phyloP scores from a whole-genome alignment of 2,329 filamentous ascomycete genomes.

The Fusarium sp. region DNA sequence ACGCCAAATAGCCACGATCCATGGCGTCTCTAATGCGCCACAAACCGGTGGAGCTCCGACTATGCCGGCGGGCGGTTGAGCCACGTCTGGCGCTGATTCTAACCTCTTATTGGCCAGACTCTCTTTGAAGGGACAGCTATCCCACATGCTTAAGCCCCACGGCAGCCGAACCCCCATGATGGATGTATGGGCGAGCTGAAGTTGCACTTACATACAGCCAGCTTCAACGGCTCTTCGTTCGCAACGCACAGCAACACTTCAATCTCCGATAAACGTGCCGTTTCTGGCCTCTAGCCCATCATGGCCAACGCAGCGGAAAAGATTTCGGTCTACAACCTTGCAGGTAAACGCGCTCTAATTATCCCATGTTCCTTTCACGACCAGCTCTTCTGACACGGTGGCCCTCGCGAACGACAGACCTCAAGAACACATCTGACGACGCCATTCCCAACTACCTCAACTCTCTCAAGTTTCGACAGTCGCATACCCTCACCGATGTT shows the following conservation, averaged over 20 bases:
- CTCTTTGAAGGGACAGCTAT: constrained; percentile 39
- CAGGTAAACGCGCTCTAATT: constrained; percentile 58
- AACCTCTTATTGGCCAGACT: constrained; percentile 9
- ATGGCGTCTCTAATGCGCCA: constrained; percentile 22
- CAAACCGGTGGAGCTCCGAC: constrained; percentile 20
- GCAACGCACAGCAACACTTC: constrained; percentile 9
- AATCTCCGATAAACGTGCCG: background rate
- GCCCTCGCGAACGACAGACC: constrained; percentile 67
- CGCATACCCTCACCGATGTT: constrained; percentile 83
- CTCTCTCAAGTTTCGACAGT: constrained; percentile 85
- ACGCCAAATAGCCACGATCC: constrained; percentile 38
- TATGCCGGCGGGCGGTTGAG: constrained; percentile 4
- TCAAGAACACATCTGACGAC: constrained; percentile 97
- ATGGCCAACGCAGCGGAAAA: constrained; percentile 59
- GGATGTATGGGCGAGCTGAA: constrained; percentile 4
- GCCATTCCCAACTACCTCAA: constrained; percentile 94
- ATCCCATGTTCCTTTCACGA: background rate
- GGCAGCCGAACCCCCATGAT: constrained; percentile 22
- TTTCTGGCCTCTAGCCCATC: constrained; percentile 9
- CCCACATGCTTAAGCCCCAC: constrained; percentile 37
- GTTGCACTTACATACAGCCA: constrained; percentile 25
- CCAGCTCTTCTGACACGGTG: constrained; percentile 42
- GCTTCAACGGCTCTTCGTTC: constrained; percentile 20
- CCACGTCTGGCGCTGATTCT: constrained; percentile 15
- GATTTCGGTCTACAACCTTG: constrained; percentile 75